phyloP scores from a whole-genome alignment of 352 stramenopile genomes.

The Phytopythium chamaehyphon region DNA sequence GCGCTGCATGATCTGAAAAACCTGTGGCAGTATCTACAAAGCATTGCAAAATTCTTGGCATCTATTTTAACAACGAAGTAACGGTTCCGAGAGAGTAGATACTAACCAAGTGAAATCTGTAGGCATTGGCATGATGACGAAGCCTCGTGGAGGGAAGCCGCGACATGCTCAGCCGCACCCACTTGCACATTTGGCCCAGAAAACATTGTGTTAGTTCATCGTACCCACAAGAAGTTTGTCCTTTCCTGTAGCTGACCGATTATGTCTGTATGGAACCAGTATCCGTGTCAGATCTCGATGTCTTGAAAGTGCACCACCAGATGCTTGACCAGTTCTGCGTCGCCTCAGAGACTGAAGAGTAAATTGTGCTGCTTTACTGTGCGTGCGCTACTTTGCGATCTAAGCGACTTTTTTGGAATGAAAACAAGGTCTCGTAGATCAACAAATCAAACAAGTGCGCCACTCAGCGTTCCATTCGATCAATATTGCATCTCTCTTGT shows the following conservation, averaged over 20 bases:
- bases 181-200: not conserved
- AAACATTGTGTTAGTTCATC: not conserved
- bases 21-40: not conserved
- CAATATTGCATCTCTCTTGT: slow-evolving; percentile 46
- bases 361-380: too few relatives aligned
- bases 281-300: slow-evolving; percentile 16
- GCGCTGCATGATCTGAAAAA: not conserved
- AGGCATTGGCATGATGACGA: too few relatives aligned
- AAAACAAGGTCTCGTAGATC: too few relatives aligned
- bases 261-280: not conserved
- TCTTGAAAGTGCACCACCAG: slow-evolving; percentile 38
- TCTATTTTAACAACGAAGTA: too few relatives aligned
- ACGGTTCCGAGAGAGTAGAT: too few relatives aligned
- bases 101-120: too few relatives aligned
- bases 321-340: slow-evolving; percentile 43
- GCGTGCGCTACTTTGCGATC: too few relatives aligned
- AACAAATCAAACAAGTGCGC: not conserved
- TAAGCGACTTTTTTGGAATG: too few relatives aligned
- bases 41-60: too few relatives aligned
- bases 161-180: not conserved
- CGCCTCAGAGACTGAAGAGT: slow-evolving; percentile 13
- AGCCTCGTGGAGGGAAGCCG: too few relatives aligned
- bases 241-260: too few relatives aligned
- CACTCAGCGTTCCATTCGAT: slow-evolving; percentile 29
- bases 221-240: not conserved